Conservation (phyloP, 768 basidiomycete genomes). For the Clathrus columnatus region DNA sequence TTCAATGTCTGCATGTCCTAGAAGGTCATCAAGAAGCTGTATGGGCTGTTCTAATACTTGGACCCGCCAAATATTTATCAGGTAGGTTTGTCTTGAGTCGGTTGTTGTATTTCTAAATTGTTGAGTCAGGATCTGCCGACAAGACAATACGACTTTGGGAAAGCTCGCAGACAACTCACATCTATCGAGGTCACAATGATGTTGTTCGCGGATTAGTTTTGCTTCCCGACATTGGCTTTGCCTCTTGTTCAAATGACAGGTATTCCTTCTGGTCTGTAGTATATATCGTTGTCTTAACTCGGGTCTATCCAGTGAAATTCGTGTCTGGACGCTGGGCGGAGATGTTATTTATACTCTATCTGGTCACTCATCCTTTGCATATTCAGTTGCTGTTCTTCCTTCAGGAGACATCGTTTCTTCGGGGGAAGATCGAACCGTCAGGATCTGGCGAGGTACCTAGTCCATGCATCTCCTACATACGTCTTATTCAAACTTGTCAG, state of each 20-base stretch:
- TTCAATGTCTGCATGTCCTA: slow-evolving; percentile 61
- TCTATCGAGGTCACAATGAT: slow-evolving; percentile 81
- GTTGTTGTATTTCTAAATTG: neutral
- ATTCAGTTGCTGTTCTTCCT: slow-evolving; percentile 76
- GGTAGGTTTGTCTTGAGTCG: slow-evolving; percentile 36
- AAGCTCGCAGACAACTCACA: slow-evolving; percentile 62
- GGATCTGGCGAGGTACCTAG: slow-evolving; percentile 77
- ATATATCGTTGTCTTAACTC: neutral
- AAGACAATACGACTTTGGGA: slow-evolving; percentile 88
- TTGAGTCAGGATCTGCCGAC: slow-evolving; percentile 74
- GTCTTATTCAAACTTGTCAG: slow-evolving; percentile 29
- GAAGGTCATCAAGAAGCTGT: slow-evolving; percentile 86
- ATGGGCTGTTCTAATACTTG: slow-evolving; percentile 83
- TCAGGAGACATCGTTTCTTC: slow-evolving; percentile 79
- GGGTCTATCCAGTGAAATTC: slow-evolving; percentile 59
- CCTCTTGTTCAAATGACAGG: slow-evolving; percentile 94
- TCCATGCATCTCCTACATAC: neutral
- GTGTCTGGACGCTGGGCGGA: slow-evolving; percentile 82
- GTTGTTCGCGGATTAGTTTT: slow-evolving; percentile 82
- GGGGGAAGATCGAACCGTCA: slow-evolving; percentile 88
- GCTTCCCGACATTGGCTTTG: slow-evolving; percentile 84
- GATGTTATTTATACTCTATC: slow-evolving; percentile 71
- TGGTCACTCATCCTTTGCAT: slow-evolving; percentile 96
- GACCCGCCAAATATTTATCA: slow-evolving; percentile 70
- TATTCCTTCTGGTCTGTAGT: slow-evolving; percentile 22